Evolutionary conservation across 345 rosid genomes (phyloP).

Genomic region (Draba incana): DNA sequence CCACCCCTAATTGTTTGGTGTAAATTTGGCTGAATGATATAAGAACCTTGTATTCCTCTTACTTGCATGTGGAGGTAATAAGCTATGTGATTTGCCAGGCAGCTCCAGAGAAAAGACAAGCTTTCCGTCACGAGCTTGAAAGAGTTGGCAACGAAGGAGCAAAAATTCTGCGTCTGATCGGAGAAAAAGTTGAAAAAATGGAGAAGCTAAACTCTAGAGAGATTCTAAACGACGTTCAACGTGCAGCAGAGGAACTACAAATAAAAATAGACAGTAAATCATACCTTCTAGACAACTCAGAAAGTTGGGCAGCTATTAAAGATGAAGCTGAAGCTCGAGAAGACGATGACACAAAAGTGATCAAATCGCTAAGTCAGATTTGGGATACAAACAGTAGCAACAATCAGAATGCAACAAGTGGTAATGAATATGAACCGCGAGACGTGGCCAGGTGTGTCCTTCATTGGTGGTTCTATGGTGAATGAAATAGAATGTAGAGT

Average conservation of each 20-base stretch:
- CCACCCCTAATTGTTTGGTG: neutral
- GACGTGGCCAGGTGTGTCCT: conserved; percentile 67
- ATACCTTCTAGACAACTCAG: conserved; percentile 64
- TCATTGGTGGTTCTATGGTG: conserved; percentile 40
- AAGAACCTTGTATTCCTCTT: neutral
- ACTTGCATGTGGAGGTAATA: neutral
- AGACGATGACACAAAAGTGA: conserved; percentile 47
- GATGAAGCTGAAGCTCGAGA: conserved; percentile 38
- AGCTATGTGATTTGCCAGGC: conserved; percentile 50
- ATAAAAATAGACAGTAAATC: conserved; percentile 67
- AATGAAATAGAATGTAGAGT: conserved; percentile 54
- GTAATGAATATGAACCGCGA: conserved; percentile 38
- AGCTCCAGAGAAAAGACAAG: conserved; percentile 70
- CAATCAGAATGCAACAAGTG: conserved; percentile 24
- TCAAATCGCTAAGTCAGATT: conserved; percentile 56
- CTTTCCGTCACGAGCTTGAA: conserved; percentile 51
- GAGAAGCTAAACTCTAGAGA: conserved; percentile 54
- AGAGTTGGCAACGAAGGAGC: conserved; percentile 56
- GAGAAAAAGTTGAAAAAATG: conserved; percentile 49
- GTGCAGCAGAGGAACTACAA: conserved; percentile 77
- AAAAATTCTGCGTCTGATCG: conserved; percentile 49
- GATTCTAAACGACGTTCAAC: conserved; percentile 57
- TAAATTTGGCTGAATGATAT: conserved; percentile 10
- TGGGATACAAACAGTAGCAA: conserved; percentile 42
- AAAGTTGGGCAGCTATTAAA: conserved; percentile 55